Base-by-base conservation (phyloP, 805 yeast species). In the Cyberlindnera amylophila region DNA sequence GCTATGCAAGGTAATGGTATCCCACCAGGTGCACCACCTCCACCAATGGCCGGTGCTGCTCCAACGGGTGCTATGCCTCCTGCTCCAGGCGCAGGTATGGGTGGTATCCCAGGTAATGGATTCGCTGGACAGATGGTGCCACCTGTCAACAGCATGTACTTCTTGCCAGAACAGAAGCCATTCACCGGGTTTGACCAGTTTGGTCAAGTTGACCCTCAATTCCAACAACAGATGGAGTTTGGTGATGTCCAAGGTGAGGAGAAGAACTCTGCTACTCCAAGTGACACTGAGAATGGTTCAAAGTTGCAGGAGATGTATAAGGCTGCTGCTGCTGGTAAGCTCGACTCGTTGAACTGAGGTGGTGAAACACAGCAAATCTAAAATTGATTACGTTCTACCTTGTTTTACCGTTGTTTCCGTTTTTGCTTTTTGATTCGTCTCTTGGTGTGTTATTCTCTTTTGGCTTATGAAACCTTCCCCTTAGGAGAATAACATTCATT, bases 291-390 rank as follows among this genome's bases (percentile, higher is more conserved):
- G 28, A 50, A 45, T 16, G 47, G 41, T 16, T 43, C 54, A 1
- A 55, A 55, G 32, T 35, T 53, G 32, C 53, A 53, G 33, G 58
- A 57, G 36, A 48, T 58, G 54, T 55, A 54, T 45, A 49, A 54
- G 38, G 57, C 61, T 35, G 59, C 59, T 21, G 53, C 49, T 29
- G 53, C 49, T 36, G 58, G 56, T 18, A 54, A 51, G 42, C 34
- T 57, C 33, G 58, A 55, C 38, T 51, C 54, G 11, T 41, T 53
- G 47, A 45, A 43, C 34, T 50, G 38, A 44, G 30, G n/a, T n/a
- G n/a, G n/a, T n/a, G n/a, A n/a, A n/a, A n/a, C n/a, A n/a, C n/a
- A n/a, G n/a, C n/a, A n/a, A n/a, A n/a, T n/a, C n/a, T n/a, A n/a
- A n/a, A n/a, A n/a, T n/a, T n/a, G n/a, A n/a, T 23, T 23, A 23